Evolutionary conservation across 208 protist species (phyloP).

Genomic region (Leishmania martiniquensis): DNA sequence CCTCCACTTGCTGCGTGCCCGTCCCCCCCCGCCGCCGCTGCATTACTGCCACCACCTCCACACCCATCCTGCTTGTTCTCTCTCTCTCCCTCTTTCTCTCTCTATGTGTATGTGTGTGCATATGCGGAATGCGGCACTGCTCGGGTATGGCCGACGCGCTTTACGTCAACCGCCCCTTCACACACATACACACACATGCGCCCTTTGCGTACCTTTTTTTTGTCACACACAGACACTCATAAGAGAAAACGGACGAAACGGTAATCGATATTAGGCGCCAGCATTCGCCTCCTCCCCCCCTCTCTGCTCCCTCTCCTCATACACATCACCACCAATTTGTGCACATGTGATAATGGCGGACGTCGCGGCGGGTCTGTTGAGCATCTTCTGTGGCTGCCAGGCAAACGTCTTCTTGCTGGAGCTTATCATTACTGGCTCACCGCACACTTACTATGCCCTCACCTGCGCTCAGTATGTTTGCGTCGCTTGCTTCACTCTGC

Average conservation of each 20-base stretch:
- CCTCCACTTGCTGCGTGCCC: neutral
- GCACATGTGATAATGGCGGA: constrained; percentile 7
- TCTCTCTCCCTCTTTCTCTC: neutral
- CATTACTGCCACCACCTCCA: neutral
- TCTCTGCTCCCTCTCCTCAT: neutral
- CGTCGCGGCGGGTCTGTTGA: constrained; percentile 24
- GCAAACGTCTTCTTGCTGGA: constrained; percentile 58
- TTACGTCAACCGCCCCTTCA: neutral
- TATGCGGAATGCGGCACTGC: neutral
- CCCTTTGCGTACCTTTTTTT: neutral
- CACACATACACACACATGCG: neutral
- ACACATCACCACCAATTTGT: neutral
- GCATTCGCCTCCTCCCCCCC: neutral
- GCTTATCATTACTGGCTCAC: constrained; percentile 33
- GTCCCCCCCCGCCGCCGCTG: neutral
- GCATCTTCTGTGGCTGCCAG: constrained; percentile 56
- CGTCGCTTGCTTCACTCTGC: constrained; percentile 44
- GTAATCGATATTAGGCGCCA: neutral
- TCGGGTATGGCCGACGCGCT: neutral
- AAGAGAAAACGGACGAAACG: neutral
- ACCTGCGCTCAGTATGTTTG: constrained; percentile 54
- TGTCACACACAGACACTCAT: neutral
- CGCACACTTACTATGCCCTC: constrained; percentile 42
- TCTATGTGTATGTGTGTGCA: neutral
- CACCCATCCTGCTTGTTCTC: neutral